phyloP scores from a whole-genome alignment of 2,329 filamentous ascomycete genomes.

The Lithohypha guttulata region DNA sequence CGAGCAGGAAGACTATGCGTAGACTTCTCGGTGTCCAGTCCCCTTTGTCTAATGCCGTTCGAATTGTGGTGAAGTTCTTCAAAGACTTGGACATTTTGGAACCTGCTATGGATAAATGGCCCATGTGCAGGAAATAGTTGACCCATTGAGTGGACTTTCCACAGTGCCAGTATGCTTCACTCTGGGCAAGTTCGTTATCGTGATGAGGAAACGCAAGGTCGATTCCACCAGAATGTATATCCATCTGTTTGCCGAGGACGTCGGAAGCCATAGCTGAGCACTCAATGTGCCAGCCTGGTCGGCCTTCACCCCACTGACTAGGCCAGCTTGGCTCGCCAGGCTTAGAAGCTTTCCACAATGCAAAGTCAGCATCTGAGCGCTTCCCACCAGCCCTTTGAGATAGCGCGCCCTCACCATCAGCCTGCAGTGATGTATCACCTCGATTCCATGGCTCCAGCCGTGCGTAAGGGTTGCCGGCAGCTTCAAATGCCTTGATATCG shows the following conservation, averaged over 20 bases:
- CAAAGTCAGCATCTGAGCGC: slow-evolving; percentile 71
- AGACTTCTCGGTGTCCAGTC: slow-evolving; percentile 70
- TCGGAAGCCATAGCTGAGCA: slow-evolving; percentile 93
- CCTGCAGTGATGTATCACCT: slow-evolving; percentile 70
- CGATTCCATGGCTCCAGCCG: slow-evolving; percentile 74
- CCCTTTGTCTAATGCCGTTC: slow-evolving; percentile 59
- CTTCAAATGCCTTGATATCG: slow-evolving; percentile 77
- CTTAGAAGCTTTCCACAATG: slow-evolving; percentile 87
- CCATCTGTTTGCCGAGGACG: slow-evolving; percentile 72
- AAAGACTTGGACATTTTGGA: slow-evolving; percentile 94
- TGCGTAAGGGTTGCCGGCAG: slow-evolving; percentile 73
- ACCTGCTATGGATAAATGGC: slow-evolving; percentile 77
- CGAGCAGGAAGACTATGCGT: slow-evolving; percentile 77
- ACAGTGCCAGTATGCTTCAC: slow-evolving; percentile 65
- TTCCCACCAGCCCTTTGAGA: slow-evolving; percentile 53
- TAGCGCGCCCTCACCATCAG: slow-evolving; percentile 81
- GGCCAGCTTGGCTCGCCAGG: slow-evolving; percentile 85
- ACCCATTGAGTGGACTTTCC: slow-evolving; percentile 60
- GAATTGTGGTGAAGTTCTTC: slow-evolving; percentile 92
- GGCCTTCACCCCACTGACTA: slow-evolving; percentile 74
- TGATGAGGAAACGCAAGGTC: slow-evolving; percentile 88
- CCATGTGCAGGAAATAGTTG: slow-evolving; percentile 94
- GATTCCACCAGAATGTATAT: slow-evolving; percentile 87
- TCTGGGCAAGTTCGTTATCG: slow-evolving; percentile 85
- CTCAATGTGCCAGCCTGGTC: slow-evolving; percentile 95